phyloP scores from a whole-genome alignment of 495 filamentous ascomycete genomes.

The Xylaria nigripes region DNA sequence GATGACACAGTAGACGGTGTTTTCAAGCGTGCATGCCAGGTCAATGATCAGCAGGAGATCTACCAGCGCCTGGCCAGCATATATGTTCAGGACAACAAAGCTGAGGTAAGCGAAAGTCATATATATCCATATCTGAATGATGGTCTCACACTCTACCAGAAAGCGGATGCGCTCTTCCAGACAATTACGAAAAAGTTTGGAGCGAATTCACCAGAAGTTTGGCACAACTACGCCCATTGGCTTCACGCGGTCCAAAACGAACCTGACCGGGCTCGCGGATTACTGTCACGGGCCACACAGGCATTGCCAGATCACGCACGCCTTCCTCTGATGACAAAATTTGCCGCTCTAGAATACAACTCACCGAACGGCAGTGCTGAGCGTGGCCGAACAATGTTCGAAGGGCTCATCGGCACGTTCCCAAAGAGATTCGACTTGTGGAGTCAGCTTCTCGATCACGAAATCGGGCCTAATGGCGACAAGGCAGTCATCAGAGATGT shows the following conservation, averaged over 20 bases:
- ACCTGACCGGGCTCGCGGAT: constrained; percentile 65
- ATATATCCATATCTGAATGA: neutral
- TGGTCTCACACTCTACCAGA: constrained; percentile 42
- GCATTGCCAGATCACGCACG: constrained; percentile 62
- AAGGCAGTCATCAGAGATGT: constrained; percentile 54
- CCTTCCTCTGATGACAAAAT: constrained; percentile 71
- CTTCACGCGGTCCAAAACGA: constrained; percentile 60
- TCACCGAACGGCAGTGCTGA: constrained; percentile 77
- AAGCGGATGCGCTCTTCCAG: constrained; percentile 86
- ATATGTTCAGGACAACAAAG: constrained; percentile 84
- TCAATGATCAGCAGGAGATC: constrained; percentile 85
- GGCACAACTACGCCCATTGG: constrained; percentile 93
- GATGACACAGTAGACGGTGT: constrained; percentile 77
- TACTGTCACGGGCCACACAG: constrained; percentile 82
- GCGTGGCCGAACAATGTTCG: constrained; percentile 89
- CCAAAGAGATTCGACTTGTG: constrained; percentile 85
- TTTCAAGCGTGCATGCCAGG: constrained; percentile 88
- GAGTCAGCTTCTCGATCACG: constrained; percentile 84
- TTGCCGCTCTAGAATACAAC: constrained; percentile 84
- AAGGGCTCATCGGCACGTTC: constrained; percentile 73
- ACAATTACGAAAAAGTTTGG: constrained; percentile 80
- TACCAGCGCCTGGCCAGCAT: constrained; percentile 86
- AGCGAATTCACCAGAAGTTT: constrained; percentile 64
- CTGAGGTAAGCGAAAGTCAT: constrained; percentile 42
- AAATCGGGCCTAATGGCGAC: constrained; percentile 45